A percentile compares a stretch with the other conserved stretches of the same genome.
phyloP scores from a whole-genome alignment of 1,284 basidiomycete genomes.

The Naganishia cerealis region DNA sequence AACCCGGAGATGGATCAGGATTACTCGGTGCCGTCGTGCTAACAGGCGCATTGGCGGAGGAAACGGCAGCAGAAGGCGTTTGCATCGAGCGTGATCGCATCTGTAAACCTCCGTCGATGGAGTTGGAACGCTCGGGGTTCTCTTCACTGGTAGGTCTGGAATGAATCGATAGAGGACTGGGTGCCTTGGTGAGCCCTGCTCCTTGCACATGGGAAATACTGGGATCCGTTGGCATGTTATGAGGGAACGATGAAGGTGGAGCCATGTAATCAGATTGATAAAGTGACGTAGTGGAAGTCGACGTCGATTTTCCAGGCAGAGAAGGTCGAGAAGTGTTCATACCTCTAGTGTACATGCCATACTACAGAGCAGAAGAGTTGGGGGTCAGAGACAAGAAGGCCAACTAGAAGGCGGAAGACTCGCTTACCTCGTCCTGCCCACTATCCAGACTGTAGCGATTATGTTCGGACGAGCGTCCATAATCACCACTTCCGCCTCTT shows the following conservation, averaged over 20 bases:
- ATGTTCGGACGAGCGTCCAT: conserved; percentile 16
- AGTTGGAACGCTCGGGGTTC: background rate
- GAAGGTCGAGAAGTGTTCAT: conserved; percentile 29
- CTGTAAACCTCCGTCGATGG: conserved; percentile 17
- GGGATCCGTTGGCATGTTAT: conserved; percentile 9
- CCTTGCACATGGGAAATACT: background rate
- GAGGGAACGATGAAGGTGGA: conserved; percentile 16
- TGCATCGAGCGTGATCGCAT: conserved; percentile 15
- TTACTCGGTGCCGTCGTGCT: conserved; percentile 15
- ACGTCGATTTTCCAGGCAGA: conserved; percentile 25
- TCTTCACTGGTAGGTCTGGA: background rate
- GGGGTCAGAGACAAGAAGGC: background rate
- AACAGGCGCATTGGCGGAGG: conserved; percentile 20
- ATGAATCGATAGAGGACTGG: conserved; percentile 21
- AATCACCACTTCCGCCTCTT: conserved; percentile 20
- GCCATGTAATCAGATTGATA: conserved; percentile 27
- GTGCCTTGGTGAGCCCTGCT: conserved; percentile 17
- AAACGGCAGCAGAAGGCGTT: background rate
- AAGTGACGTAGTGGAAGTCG: conserved; percentile 31
- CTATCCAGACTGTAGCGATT: conserved; percentile 21
- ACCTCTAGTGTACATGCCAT: conserved; percentile 17
- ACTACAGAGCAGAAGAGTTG: conserved; percentile 9
- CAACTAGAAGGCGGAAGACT: background rate
- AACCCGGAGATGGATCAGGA: conserved; percentile 24
- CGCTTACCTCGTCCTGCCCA: conserved; percentile 19